phyloP scores from a whole-genome alignment of 495 filamentous ascomycete genomes.

The Cudoniella acicularis region DNA sequence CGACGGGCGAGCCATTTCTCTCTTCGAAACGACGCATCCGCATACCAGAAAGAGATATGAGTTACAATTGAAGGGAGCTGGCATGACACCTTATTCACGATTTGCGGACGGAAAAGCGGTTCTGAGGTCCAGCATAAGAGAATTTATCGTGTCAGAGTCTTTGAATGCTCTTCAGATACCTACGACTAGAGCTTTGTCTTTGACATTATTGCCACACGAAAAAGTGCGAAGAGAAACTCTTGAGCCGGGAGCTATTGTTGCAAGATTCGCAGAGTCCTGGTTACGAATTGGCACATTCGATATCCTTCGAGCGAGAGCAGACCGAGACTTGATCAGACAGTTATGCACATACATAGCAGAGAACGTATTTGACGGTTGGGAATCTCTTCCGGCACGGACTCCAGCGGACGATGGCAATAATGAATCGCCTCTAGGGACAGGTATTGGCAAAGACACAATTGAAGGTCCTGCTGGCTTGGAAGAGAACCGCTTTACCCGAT shows the following conservation, averaged over 20 bases:
- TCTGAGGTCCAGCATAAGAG: slow-evolving; percentile 82
- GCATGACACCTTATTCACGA: slow-evolving; percentile 87
- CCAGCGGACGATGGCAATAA: slow-evolving; percentile 39
- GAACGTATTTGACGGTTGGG: slow-evolving; percentile 82
- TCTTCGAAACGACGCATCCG: slow-evolving; percentile 87
- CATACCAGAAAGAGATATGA: slow-evolving; percentile 71
- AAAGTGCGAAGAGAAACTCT: slow-evolving; percentile 73
- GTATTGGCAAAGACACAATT: slow-evolving; percentile 50
- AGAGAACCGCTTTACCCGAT: slow-evolving; percentile 80
- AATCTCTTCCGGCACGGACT: slow-evolving; percentile 61
- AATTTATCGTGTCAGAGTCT: slow-evolving; percentile 87
- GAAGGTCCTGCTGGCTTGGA: slow-evolving; percentile 61
- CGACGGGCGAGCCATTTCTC: slow-evolving; percentile 88
- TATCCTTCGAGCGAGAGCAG: slow-evolving; percentile 73
- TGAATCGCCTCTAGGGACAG: slow-evolving; percentile 37
- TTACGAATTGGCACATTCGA: slow-evolving; percentile 94
- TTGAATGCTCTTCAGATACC: slow-evolving; percentile 83
- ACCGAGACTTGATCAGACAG: slow-evolving; percentile 65
- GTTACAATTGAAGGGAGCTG: slow-evolving; percentile 90
- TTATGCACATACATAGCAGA: slow-evolving; percentile 81
- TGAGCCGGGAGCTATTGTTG: slow-evolving; percentile 93
- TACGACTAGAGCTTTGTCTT: slow-evolving; percentile 77
- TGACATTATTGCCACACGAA: slow-evolving; percentile 69
- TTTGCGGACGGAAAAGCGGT: slow-evolving; percentile 98
- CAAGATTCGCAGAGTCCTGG: slow-evolving; percentile 89